Evolutionary conservation across 352 stramenopile species (phyloP), one percentile per base, ranked within the genome.

Genomic region (Globisporangium cederbergense): DNA sequence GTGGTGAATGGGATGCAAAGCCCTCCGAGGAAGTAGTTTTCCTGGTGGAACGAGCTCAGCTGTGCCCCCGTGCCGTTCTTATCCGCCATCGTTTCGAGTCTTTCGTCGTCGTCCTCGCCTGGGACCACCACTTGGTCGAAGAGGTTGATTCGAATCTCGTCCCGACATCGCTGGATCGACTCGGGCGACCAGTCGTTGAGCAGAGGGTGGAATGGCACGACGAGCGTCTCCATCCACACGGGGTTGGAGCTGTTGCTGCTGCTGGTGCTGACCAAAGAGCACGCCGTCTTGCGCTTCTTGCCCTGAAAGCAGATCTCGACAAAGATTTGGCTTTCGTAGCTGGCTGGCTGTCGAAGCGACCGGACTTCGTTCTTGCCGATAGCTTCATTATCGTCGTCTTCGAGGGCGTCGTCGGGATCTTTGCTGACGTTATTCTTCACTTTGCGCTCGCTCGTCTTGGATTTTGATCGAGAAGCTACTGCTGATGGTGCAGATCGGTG

Each of bases 161-260:
- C 91, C 18, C 78, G 69, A 7, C 91, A 77, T 22, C 76, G 78
- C 36, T 81, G 68, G 18, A 98, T 80, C 11, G 77, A 78, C 16
- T 78, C 76, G 2, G 89, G 80, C 8, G 77, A 95, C 77, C 83
- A 97, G 66, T 97, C 89, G 60, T 91, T 78, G 40, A 85, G 74
- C 13, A 86, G 86, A 9, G 90, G 78, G 36, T 76, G 76, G 67
- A 98, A 97, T 16, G 95, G 88, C 42, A 98, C 51, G 13, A 79
- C 71, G 9, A 98, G 42, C 7, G 92, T 97, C 70, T 98, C 86
- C 75, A 98, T 98, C 94, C 94, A 98, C 66, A 89, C 76, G 2
- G 93, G 88, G 14, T 84, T 75, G 0, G 72, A 71, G 14, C 64
- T 67, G 51, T 53, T 66, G 56, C 22, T 72, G 51, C 51, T 62